phyloP scores from a whole-genome alignment of 805 yeast species.

The Saccharomycopsis sp. region DNA sequence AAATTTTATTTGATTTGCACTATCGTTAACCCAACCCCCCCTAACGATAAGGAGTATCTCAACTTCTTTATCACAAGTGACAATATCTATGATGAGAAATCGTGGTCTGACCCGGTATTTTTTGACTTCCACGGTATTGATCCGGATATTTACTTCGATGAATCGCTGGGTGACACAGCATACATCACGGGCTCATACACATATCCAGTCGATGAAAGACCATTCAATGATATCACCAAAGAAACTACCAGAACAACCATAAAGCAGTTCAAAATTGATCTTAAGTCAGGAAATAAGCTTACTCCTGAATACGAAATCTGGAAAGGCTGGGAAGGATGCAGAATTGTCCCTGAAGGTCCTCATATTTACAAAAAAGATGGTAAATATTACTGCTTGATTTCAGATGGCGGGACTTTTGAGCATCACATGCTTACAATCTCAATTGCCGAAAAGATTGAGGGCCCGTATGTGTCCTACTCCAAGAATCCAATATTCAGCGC shows the following conservation, averaged over 20 bases:
- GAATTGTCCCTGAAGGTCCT: slow-evolving; percentile 17
- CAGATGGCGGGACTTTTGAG: slow-evolving; percentile 15
- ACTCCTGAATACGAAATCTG: slow-evolving; percentile 9
- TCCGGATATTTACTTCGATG: slow-evolving; percentile 16
- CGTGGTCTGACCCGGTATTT: slow-evolving; percentile 15
- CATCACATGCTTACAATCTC: slow-evolving; percentile 17
- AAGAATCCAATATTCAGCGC: slow-evolving; percentile 14
- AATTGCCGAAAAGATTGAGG: slow-evolving; percentile 4
- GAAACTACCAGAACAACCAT: slow-evolving; percentile 12
- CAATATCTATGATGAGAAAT: slow-evolving; percentile 7
- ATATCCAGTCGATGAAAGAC: slow-evolving; percentile 1
- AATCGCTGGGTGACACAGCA: not conserved
- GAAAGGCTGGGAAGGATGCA: slow-evolving; percentile 16
- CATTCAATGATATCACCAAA: not conserved
- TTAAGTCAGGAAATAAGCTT: slow-evolving; percentile 5
- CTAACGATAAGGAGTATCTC: slow-evolving; percentile 8
- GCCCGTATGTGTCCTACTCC: slow-evolving; percentile 8
- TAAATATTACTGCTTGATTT: slow-evolving; percentile 11
- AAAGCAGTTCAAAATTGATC: slow-evolving; percentile 7
- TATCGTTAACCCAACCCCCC: slow-evolving; percentile 10
- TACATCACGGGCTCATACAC: slow-evolving; percentile 16
- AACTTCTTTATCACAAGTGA: slow-evolving; percentile 8
- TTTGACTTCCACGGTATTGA: slow-evolving; percentile 19
- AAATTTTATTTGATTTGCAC: slow-evolving; percentile 15
- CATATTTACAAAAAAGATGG: slow-evolving; percentile 14